Evolutionary conservation across 1,284 basidiomycete genomes (phyloP), one percentile per base, ranked within the genome.

Genomic region (Ustilago xerochloae): DNA sequence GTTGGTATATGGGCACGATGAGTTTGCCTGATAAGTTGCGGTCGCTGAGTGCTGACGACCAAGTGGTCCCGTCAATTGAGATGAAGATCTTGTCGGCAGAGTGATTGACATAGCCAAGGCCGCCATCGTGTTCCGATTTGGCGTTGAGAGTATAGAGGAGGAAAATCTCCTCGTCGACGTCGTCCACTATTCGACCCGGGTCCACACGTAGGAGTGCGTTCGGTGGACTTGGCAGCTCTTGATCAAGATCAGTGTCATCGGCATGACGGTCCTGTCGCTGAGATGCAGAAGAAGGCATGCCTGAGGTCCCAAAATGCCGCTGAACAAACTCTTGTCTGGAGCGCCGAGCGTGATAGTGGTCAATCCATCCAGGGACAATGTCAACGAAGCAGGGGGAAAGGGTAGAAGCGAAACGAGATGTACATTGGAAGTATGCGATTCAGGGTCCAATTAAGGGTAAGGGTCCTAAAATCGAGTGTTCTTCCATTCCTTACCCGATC

Each of bases 161-260:
- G 22, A 78, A 78, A 18, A 78, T 61, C 32, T 80, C 78, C 48
- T 80, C 76, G 38, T 80, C 78, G 5, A 73, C 68, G 22, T 80
- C 78, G 24, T 61, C 55, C 6, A 77, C 67, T 3, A 47, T 16
- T 9, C 65, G 56, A 0, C 33, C 71, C 1, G 55, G 64, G 0
- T 16, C 24, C 4, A 63, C 18, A 16, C 30, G 38, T 6, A 75
- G 50, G 7, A 69, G 49, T 0, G 59, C 13, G 20, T 18, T 46
- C 1, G 71, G 65, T 20, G 66, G 48, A 9, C 10, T 3, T 9
- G 61, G 61, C 16, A 68, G 48, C 16, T 59, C 39, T 6, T 53
- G 50, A 6, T 24, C 47, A 3, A 8, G 32, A 18, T 36, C 46
- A 38, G 22, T 26, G 9, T 38, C 45, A 22, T 33, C 24, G 28